Evolutionary conservation across 2,329 filamentous ascomycete species (phyloP), one percentile per base, ranked within the genome.

Genomic region (Pyricularia grisea): DNA sequence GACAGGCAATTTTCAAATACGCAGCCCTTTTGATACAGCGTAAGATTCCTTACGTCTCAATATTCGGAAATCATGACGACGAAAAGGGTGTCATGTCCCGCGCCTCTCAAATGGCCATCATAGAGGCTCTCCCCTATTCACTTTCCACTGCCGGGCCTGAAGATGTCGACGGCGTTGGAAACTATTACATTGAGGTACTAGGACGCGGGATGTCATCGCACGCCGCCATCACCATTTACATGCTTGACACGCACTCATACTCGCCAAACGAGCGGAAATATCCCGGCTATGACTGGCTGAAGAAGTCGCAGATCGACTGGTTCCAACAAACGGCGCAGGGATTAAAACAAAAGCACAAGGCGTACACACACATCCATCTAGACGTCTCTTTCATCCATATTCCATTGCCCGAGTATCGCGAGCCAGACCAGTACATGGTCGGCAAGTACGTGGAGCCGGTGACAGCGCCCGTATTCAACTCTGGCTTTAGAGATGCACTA

Each of bases 301-400:
- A 98, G 81, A 90, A 90, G 64, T 93, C 87, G 73, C 95, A 99
- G 79, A 97, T 97, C 70, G 88, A 92, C 69, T 99, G 95, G 95
- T 99, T 99, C 82, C 90, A 88, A 73, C 85, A 87, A 72, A 97
- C 92, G 0, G 89, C 92, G 0, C 83, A 90, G 69, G 81, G 87
- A 14, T 81, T 97, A 65, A 92, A 92, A 79, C 88, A 89, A 74
- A 87, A 88, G 70, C 94, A 97, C 77, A 86, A 87, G 71, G 89
- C 93, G 74, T 99, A 97, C 79, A 92, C 91, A 0, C 92, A 95
- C 75, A 91, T 93, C 67, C 95, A 98, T 77, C 92, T 99, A 86
- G 92, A 99, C 76, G 87, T 98, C 78, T 93, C 95, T 0, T 99
- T 99, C 77, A 96, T 99, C 71, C 95, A 99, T 77, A 99, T 99